Conservation (phyloP, 495 filamentous ascomycete genomes). For the Endocarpon pusillum region DNA sequence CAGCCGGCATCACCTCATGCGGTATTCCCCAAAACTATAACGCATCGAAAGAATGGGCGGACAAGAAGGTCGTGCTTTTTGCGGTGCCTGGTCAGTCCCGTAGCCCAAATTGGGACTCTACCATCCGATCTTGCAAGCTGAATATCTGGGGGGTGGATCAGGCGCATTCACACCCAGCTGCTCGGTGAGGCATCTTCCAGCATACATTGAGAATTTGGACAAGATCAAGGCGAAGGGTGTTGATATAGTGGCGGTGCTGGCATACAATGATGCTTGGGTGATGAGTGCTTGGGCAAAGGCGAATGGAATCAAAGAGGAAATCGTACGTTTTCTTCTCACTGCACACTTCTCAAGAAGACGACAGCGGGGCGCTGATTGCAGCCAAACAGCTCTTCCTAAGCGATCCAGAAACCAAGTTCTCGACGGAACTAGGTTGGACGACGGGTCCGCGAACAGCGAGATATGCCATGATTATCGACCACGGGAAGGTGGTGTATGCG, state of each 20-base stretch:
- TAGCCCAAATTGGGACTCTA: not conserved
- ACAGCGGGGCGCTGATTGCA: conserved; percentile 4
- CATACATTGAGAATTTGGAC: conserved; percentile 58
- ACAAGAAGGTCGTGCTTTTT: conserved; percentile 86
- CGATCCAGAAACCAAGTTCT: conserved; percentile 62
- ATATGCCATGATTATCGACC: conserved; percentile 75
- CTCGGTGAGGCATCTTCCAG: conserved; percentile 70
- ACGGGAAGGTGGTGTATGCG: conserved; percentile 79
- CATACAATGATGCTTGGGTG: conserved; percentile 81
- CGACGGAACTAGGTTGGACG: conserved; percentile 69
- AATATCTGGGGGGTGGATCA: conserved; percentile 9
- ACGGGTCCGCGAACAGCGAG: conserved; percentile 56
- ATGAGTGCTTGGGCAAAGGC: conserved; percentile 96
- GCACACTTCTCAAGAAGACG: not conserved
- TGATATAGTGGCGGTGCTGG: conserved; percentile 69
- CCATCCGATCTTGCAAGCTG: conserved; percentile 1
- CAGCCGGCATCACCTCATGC: conserved; percentile 49
- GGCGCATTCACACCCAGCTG: conserved; percentile 93
- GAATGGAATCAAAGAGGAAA: conserved; percentile 65
- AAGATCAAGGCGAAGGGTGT: conserved; percentile 72
- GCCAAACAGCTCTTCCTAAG: conserved; percentile 62
- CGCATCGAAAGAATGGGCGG: conserved; percentile 68
- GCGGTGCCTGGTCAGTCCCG: conserved; percentile 51
- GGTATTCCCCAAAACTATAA: conserved; percentile 66
- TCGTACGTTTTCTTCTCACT: conserved; percentile 38